phyloP scores from a whole-genome alignment of 768 basidiomycete genomes.

The Boletus patriciae region DNA sequence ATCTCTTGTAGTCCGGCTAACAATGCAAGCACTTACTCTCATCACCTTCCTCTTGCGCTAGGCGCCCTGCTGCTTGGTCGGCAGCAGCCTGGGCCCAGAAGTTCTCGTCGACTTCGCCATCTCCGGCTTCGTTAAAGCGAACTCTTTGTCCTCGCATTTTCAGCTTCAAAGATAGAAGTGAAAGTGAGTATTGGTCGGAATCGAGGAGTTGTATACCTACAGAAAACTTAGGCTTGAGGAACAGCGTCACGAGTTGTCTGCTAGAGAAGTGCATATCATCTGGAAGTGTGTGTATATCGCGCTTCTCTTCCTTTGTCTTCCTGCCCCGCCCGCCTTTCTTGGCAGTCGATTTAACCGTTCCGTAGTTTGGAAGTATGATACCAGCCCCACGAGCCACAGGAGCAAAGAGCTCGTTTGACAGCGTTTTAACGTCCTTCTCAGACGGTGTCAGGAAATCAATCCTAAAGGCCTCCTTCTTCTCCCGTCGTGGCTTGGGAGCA shows the following conservation, averaged over 20 bases:
- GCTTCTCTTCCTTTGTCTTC: conserved; percentile 56
- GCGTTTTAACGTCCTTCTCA: conserved; percentile 58
- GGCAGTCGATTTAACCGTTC: conserved; percentile 26
- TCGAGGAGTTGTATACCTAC: conserved; percentile 47
- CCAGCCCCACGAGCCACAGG: conserved; percentile 68
- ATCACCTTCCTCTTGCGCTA: conserved; percentile 55
- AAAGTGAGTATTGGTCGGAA: conserved; percentile 1
- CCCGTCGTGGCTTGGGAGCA: conserved; percentile 56
- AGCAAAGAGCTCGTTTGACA: conserved; percentile 73
- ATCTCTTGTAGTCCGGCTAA: not conserved
- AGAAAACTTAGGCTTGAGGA: conserved; percentile 94
- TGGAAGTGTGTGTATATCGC: conserved; percentile 77
- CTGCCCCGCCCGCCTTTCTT: conserved; percentile 45
- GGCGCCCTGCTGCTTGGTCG: conserved; percentile 65
- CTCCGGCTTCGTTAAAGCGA: conserved; percentile 53
- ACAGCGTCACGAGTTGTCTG: conserved; percentile 84
- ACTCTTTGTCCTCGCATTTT: conserved; percentile 82
- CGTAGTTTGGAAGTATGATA: conserved; percentile 64
- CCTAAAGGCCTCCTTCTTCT: conserved; percentile 77
- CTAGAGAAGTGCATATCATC: conserved; percentile 98
- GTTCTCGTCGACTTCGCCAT: conserved; percentile 92
- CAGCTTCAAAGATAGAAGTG: conserved; percentile 48
- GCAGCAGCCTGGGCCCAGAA: conserved; percentile 98
- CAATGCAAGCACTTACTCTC: conserved; percentile 48
- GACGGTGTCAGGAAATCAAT: conserved; percentile 72